These are phyloP conservation scores for Colletotrichum sp. DNA, from an alignment of 2,329 filamentous ascomycete species.

Conservation along the genomic window DNA sequence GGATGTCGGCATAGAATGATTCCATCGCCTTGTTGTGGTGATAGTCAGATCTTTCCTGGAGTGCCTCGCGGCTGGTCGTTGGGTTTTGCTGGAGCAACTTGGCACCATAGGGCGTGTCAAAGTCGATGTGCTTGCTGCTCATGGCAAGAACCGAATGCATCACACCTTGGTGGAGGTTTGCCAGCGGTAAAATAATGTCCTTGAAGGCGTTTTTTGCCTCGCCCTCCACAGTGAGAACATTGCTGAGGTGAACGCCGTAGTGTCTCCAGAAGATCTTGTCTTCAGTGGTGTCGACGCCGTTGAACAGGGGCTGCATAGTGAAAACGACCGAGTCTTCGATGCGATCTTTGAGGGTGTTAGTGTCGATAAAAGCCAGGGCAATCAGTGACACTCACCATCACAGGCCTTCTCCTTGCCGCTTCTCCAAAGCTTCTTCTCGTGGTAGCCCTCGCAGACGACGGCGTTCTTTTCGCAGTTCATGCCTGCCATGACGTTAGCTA, in stretches of 20 bases:
- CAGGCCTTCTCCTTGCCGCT: slow-evolving; percentile 80
- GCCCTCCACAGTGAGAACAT: slow-evolving; percentile 81
- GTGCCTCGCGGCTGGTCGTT: slow-evolving; percentile 47
- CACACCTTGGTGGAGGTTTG: slow-evolving; percentile 77
- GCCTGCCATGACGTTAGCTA: slow-evolving; percentile 50
- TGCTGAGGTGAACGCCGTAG: slow-evolving; percentile 80
- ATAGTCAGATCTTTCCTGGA: slow-evolving; percentile 57
- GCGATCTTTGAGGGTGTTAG: slow-evolving; percentile 4
- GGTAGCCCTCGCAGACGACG: slow-evolving; percentile 89
- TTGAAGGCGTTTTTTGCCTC: slow-evolving; percentile 86
- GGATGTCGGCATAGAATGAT: slow-evolving; percentile 54
- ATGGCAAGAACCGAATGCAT: slow-evolving; percentile 92
- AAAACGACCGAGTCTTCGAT: slow-evolving; percentile 39
- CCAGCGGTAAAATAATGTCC: slow-evolving; percentile 82
- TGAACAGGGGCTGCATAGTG: slow-evolving; percentile 71
- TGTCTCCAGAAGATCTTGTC: slow-evolving; percentile 85
- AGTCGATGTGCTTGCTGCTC: slow-evolving; percentile 77
- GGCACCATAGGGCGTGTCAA: slow-evolving; percentile 59
- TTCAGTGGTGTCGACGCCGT: slow-evolving; percentile 79
- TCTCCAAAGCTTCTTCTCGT: slow-evolving; percentile 85
- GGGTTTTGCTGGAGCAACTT: slow-evolving; percentile 58
- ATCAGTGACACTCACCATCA: slow-evolving; percentile 57
- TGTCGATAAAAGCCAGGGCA: neutral
- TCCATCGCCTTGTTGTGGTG: slow-evolving; percentile 62
- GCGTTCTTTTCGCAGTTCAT: slow-evolving; percentile 94